Evolutionary conservation across 345 rosid genomes (phyloP).

Genomic region (Lagerstroemia speciosa): DNA sequence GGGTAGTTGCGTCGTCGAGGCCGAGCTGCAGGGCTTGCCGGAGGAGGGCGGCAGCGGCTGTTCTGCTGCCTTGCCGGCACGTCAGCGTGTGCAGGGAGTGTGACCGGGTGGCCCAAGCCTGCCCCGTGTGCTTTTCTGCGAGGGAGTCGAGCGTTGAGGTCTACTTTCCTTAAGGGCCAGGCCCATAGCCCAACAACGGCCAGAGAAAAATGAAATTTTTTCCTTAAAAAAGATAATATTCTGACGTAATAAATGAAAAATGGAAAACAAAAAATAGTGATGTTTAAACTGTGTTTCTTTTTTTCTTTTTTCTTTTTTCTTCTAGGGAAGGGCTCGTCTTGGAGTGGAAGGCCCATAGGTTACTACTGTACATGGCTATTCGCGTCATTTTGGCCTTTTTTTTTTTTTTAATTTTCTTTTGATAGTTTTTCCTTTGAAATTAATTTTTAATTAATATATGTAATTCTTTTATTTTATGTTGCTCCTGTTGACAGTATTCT

Average conservation of each 20-base stretch:
- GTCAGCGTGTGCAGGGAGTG: constrained; percentile 21
- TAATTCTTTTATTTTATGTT: constrained; percentile 15
- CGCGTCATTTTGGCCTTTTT: no score
- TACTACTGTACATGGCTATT: constrained; percentile 11
- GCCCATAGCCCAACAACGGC: constrained; percentile 9
- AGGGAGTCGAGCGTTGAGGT: constrained; percentile 72
- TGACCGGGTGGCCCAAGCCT: constrained; percentile 46
- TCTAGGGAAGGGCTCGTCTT: constrained; percentile 1
- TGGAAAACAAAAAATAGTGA: no score
- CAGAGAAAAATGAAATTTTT: no score
- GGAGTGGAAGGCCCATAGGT: constrained; percentile 4
- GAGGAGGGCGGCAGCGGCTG: constrained; percentile 5
- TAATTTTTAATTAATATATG: not conserved
- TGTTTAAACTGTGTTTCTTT: no score
- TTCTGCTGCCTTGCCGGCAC: constrained; percentile 12
- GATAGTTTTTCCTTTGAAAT: not conserved
- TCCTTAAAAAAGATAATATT: not conserved
- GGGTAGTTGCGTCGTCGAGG: not conserved
- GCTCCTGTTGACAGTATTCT: not conserved
- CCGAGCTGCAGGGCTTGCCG: constrained; percentile 9
- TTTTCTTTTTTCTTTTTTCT: not conserved
- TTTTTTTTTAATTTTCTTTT: no score
- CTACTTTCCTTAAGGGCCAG: constrained; percentile 30
- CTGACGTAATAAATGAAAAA: constrained; percentile 2
- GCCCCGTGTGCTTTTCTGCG: constrained; percentile 64